Evolutionary conservation across 2,329 filamentous ascomycete species (phyloP).

Genomic region (Coccinonectria pachysandricola): DNA sequence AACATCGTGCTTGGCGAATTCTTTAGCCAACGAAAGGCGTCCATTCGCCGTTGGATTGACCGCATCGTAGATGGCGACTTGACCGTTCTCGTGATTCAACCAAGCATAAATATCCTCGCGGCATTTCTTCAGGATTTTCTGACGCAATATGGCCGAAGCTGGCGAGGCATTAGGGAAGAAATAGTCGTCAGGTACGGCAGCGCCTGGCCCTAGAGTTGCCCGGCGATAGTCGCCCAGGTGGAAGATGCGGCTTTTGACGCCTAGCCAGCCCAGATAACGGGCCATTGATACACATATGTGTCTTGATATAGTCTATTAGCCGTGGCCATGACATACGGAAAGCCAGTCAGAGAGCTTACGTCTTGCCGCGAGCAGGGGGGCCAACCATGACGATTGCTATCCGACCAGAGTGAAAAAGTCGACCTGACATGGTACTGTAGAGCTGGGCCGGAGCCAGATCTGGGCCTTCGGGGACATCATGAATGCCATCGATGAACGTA

Average conservation of each 20-base stretch:
- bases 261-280: constrained; percentile 90
- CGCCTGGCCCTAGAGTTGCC: constrained; percentile 74
- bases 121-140: constrained; percentile 96
- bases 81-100: constrained; percentile 92
- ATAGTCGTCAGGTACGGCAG: constrained; percentile 88
- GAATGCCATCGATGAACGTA: constrained; percentile 93
- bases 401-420: constrained; percentile 90
- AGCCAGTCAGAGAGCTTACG: constrained; percentile 52
- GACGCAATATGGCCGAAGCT: constrained; percentile 81
- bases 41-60: constrained; percentile 85
- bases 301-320: no score
- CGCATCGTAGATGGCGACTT: constrained; percentile 97
- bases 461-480: constrained; percentile 74
- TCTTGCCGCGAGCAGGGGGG: constrained; percentile 89
- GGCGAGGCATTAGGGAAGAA: constrained; percentile 94
- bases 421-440: constrained; percentile 95
- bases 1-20: constrained; percentile 96
- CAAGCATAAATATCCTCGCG: constrained; percentile 95
- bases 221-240: constrained; percentile 94
- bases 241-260: constrained; percentile 96
- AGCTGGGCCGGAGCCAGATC: constrained; percentile 89
- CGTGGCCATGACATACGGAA: no score
- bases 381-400: constrained; percentile 98
- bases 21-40: constrained; percentile 76
- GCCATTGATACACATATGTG: constrained; percentile 95